Evolutionary conservation across 176 grass and related monocot species (phyloP), one percentile per base, ranked within the genome.

Genomic region (Hsuehochloa calcarea): DNA sequence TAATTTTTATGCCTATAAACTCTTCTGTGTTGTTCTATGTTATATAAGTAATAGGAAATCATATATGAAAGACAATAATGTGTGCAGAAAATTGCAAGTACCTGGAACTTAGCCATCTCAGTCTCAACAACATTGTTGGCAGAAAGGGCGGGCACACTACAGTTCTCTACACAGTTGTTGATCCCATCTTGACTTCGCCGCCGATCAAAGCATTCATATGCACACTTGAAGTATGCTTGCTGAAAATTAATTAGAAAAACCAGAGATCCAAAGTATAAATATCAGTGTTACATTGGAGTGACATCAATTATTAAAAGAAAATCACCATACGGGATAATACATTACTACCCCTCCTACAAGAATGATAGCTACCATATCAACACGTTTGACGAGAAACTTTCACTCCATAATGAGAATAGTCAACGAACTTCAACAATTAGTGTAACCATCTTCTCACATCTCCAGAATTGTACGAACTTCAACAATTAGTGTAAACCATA

Each of bases 41-140:
- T 43, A 43, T 8, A 43, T 6, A 43, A 46, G 44, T 13, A 46
- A 12, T 11, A 46, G 44, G 44, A 46, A 46, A 46, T 12, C 10
- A 13, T 46, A 46, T 46, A 46, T 12, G 44, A 63, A 74, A 25
- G 27, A 50, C 10, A 74, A n/a, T 39, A 7, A 20, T 43, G 52
- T 12, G 19, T 10, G 19, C 23, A 82, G 27, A 47, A 83, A 65
- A 51, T 31, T 17, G 25, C 1, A 65, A 78, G 38, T 90, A 98
- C 96, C 96, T 98, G 96, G 77, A 98, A 98, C 51, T 92, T 98
- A 43, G 96, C 91, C 96, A 98, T 98, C 78, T 98, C 93, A 70
- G 34, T 74, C 76, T 98, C 87, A 54, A 98, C 85, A 56, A 90
- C 13, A 89, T 95, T 89, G 85, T 98, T 98, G 68, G 93, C 93